phyloP scores from a whole-genome alignment of 306 rosid genomes.

The Abrus precatorius region DNA sequence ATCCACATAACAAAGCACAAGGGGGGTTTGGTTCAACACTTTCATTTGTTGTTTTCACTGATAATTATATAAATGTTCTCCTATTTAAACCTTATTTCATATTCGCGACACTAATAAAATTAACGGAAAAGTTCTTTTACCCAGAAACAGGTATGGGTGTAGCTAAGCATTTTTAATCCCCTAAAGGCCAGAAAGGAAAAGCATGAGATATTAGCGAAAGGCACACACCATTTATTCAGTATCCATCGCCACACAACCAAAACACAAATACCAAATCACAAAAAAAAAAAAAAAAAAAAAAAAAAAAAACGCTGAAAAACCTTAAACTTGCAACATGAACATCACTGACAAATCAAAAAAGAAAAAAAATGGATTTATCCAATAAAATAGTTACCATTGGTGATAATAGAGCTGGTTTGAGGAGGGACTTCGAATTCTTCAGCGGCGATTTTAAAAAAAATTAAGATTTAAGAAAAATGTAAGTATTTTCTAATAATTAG shows the following conservation, averaged over 20 bases:
- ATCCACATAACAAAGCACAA: slow-evolving; percentile 1
- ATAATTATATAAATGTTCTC: neutral
- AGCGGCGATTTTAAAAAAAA: no score
- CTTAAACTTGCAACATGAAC: slow-evolving; percentile 1
- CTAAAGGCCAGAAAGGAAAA: neutral
- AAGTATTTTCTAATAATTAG: no score
- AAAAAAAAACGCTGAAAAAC: neutral
- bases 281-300: neutral
- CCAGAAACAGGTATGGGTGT: neutral
- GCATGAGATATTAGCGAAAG: neutral
- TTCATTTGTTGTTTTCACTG: no score
- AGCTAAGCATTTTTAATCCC: neutral
- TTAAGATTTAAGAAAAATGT: no score
- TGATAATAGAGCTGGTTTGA: slow-evolving; percentile 96
- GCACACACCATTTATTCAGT: neutral
- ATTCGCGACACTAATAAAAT: neutral
- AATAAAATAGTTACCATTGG: slow-evolving; percentile 67
- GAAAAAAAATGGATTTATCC: no score
- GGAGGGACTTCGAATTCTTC: slow-evolving; percentile 74
- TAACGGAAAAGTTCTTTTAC: neutral
- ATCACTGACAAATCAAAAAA: neutral
- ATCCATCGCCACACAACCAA: neutral
- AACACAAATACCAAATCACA: neutral
- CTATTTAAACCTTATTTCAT: neutral
- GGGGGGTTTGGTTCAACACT: no score